These are phyloP conservation scores for Fusarium sacchari DNA, from an alignment of 2,329 filamentous ascomycete species.

Conservation along the genomic window DNA sequence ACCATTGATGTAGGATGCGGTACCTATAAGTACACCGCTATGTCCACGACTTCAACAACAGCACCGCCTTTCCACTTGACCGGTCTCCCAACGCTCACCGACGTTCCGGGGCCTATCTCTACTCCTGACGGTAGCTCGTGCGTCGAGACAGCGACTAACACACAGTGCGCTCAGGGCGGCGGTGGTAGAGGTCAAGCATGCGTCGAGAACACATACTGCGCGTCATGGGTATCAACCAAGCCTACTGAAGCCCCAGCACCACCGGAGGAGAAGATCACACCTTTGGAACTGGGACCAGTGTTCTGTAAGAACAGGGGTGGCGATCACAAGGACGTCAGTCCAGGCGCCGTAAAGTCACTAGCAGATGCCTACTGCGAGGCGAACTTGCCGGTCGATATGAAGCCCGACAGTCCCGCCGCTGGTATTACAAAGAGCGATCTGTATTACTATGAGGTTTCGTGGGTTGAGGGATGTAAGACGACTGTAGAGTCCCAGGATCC, in stretches of 20 bases:
- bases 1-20: constrained; percentile 3
- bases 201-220: constrained; percentile 5
- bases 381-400: neutral
- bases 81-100: neutral
- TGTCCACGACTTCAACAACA: neutral
- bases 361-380: neutral
- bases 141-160: neutral
- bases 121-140: neutral
- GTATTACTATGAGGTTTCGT: neutral
- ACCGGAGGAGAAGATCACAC: neutral
- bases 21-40: neutral
- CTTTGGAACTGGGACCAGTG: neutral
- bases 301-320: neutral
- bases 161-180: neutral
- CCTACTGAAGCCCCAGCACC: neutral
- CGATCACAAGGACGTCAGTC: neutral
- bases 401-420: neutral
- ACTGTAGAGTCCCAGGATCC: neutral
- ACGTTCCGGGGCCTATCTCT: neutral
- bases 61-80: neutral
- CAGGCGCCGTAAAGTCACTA: neutral
- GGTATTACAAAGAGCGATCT: neutral
- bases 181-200: neutral
- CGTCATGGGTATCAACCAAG: neutral
- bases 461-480: constrained; percentile 1